Conservation (phyloP, 2,329 filamentous ascomycete genomes). For the Sarocladium brachiariae region DNA sequence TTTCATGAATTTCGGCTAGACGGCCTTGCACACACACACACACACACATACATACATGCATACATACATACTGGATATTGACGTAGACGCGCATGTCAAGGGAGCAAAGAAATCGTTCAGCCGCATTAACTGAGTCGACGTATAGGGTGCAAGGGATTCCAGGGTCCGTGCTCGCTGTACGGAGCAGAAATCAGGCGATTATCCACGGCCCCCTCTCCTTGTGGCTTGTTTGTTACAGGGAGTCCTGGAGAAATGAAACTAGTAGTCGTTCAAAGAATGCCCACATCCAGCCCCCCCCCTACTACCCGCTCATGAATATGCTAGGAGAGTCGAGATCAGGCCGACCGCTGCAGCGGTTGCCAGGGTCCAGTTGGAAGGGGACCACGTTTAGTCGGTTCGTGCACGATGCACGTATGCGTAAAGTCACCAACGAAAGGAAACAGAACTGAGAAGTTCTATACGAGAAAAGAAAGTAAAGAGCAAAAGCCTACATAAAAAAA, state of each 20-base stretch:
- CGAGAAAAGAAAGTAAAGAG: background rate
- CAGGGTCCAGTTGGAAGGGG: background rate
- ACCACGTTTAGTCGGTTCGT: background rate
- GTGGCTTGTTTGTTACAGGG: background rate
- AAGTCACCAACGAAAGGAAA: background rate
- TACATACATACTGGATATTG: too few species aligned
- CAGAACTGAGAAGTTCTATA: background rate
- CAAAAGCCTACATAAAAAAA: too few species aligned
- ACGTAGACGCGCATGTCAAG: too few species aligned
- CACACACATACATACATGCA: too few species aligned
- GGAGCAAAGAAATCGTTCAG: background rate
- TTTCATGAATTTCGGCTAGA: too few species aligned
- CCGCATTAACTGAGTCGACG: background rate
- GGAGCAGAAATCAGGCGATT: slow-evolving; percentile 4
- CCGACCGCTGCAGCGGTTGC: background rate
- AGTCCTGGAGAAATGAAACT: background rate
- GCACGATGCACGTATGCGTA: background rate
- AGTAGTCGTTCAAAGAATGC: too few species aligned
- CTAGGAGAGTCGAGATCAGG: slow-evolving; percentile 3
- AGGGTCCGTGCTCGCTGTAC: too few species aligned
- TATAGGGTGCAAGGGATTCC: too few species aligned
- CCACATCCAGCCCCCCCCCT: too few species aligned
- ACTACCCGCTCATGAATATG: too few species aligned
- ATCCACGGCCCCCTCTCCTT: too few species aligned
- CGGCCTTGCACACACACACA: too few species aligned